Base-by-base conservation (phyloP, 306 rosid genomes). In the Notholithocarpus densiflorus region DNA sequence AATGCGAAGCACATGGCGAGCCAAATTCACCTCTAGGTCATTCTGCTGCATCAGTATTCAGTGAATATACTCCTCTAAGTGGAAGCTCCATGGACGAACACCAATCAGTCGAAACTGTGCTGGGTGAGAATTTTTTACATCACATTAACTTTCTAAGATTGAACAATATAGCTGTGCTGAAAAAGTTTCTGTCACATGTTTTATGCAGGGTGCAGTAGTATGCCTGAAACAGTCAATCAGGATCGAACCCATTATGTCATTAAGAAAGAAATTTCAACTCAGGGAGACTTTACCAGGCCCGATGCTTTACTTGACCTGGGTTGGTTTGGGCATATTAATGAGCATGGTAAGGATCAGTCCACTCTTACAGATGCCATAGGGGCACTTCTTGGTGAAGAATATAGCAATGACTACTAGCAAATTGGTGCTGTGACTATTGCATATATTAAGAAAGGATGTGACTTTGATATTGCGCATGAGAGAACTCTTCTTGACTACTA, bases 281-380 rank as follows among this genome's bases (percentile, higher is more conserved):
- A 24, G 87, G 60, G 54, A 20, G 82, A 80, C 23, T 81, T 77
- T 51, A 72, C 65, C 0, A 71, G 86, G 54, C 92, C 93, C 1
- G 96, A 92, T 82, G 90, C 83, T 61, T 56, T 87, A 78, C 80
- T 86, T 73, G 88, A 62, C 66, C 56, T 81, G 20, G 90, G 84
- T 76, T 90, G 89, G 94, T 75, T 83, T 68, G 89, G 80, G 48
- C 83, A 77, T 43, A 24, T 23, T 59, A 32, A 51, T 2, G 89
- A 85, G 48, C 77, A 53, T 68, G 54, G 31, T 37, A 80, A 72
- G 73, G 86, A 84, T 72, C 80, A 71, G 19, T 15, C 76, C 51
- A 59, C 56, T 71, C 62, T 84, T 74, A 76, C 68, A 8, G 87
- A 82, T 56, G 74, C 88, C n/a, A 31, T 87, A 51, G 80, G 40